Percentiles rank a stretch among this genome's conserved stretches.
phyloP scores from a whole-genome alignment of 495 filamentous ascomycete species.

The Entonaema liquescens region DNA sequence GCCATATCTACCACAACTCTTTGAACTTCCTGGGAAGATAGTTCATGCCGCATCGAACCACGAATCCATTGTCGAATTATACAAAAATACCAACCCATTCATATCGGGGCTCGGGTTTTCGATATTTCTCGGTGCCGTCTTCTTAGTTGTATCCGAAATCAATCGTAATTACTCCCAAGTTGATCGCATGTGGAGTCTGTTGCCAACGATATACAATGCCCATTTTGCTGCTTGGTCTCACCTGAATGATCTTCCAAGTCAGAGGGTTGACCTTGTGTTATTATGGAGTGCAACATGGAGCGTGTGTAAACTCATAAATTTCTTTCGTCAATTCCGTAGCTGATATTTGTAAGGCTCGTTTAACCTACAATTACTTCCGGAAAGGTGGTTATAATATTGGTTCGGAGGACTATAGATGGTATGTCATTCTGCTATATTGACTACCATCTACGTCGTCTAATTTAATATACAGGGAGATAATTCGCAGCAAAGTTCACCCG shows the following conservation, averaged over 20 bases:
- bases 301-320: slow-evolving; percentile 58
- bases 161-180: slow-evolving; percentile 95
- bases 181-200: slow-evolving; percentile 88
- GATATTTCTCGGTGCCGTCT: slow-evolving; percentile 69
- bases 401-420: slow-evolving; percentile 95
- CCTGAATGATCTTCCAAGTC: slow-evolving; percentile 73
- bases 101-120: slow-evolving; percentile 78
- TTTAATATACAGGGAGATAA: slow-evolving; percentile 51
- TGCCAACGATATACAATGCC: slow-evolving; percentile 88
- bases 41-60: slow-evolving; percentile 63
- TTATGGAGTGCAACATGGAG: slow-evolving; percentile 81
- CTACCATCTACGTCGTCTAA: slow-evolving; percentile 13
- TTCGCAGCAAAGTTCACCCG: slow-evolving; percentile 52
- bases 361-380: slow-evolving; percentile 98
- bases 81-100: slow-evolving; percentile 87
- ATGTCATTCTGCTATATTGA: slow-evolving; percentile 7
- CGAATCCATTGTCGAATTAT: slow-evolving; percentile 67
- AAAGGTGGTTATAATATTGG: slow-evolving; percentile 90
- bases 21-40: slow-evolving; percentile 71
- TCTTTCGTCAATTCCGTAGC: not conserved
- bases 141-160: slow-evolving; percentile 79
- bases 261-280: slow-evolving; percentile 76
- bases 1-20: slow-evolving; percentile 82
- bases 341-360: slow-evolving; percentile 54
- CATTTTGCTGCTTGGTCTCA: slow-evolving; percentile 86